Evolutionary conservation across 73 alveolate genomes (phyloP).

Genomic region (Stentor coeruleus): DNA sequence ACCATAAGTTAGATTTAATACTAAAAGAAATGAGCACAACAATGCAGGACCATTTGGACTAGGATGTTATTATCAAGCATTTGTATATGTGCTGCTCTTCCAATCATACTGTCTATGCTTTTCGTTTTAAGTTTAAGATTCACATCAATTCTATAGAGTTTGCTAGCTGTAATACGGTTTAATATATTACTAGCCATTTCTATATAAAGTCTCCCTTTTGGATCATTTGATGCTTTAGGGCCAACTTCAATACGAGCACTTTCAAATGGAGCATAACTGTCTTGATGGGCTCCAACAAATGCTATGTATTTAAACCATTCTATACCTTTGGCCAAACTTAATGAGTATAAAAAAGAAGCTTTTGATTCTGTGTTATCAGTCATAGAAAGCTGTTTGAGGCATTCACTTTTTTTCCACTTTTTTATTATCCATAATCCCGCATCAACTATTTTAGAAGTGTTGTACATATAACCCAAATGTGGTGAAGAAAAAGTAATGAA

Average conservation of each 20-base stretch:
- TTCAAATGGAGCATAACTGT: conserved; percentile 95
- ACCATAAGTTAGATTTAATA: too few relatives aligned
- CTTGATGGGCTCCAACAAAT: conserved; percentile 89
- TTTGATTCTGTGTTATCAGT: conserved; percentile 82
- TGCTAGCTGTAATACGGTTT: conserved; percentile 59
- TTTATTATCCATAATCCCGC: conserved; percentile 39
- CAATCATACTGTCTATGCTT: conserved; percentile 93
- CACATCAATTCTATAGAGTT: conserved; percentile 89
- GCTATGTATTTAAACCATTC: conserved; percentile 91
- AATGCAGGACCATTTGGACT: conserved; percentile 29
- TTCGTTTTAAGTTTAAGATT: conserved; percentile 90
- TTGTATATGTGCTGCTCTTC: conserved; percentile 97
- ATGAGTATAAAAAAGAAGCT: conserved; percentile 86
- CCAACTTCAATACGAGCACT: conserved; percentile 89
- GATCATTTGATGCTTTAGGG: conserved; percentile 66
- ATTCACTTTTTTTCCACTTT: conserved; percentile 70
- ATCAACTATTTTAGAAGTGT: conserved; percentile 47
- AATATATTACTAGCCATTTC: conserved; percentile 91
- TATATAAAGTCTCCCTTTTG: conserved; percentile 68
- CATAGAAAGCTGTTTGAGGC: conserved; percentile 84
- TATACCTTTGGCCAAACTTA: conserved; percentile 68
- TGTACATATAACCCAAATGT: conserved; percentile 88
- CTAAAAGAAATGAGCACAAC: conserved; percentile 19
- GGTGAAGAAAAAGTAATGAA: conserved; percentile 92
- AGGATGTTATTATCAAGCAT: conserved; percentile 82